A percentile compares a stretch with the other conserved stretches of the same genome.
phyloP scores from a whole-genome alignment of 192 early-diverging fungal species.

The Umbelopsis isabellina region DNA sequence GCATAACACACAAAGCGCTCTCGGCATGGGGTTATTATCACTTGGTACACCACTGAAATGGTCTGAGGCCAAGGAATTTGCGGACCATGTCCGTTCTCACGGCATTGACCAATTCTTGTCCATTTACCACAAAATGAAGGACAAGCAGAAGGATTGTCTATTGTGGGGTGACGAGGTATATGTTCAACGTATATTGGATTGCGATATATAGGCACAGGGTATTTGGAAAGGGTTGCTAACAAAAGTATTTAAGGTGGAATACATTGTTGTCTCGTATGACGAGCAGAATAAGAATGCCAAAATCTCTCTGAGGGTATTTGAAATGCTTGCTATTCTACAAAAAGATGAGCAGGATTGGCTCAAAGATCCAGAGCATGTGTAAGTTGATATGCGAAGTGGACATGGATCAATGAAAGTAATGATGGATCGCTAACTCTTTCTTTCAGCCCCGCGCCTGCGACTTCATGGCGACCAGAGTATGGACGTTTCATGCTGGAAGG shows the following conservation, averaged over 20 bases:
- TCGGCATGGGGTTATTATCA: slow-evolving; percentile 89
- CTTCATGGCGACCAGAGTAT: slow-evolving; percentile 96
- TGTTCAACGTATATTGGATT: neutral
- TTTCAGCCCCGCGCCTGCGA: slow-evolving; percentile 39
- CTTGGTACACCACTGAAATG: slow-evolving; percentile 97
- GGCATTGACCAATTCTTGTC: slow-evolving; percentile 94
- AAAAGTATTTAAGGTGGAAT: slow-evolving; percentile 75
- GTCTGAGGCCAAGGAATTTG: slow-evolving; percentile 84
- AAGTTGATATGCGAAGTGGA: slow-evolving; percentile 16
- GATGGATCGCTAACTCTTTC: neutral
- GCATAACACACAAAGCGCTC: neutral
- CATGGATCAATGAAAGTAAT: neutral
- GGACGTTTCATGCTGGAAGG: slow-evolving; percentile 97
- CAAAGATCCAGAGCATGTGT: slow-evolving; percentile 50
- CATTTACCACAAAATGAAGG: slow-evolving; percentile 84
- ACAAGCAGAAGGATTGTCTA: slow-evolving; percentile 76
- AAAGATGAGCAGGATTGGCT: slow-evolving; percentile 68
- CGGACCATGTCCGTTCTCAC: slow-evolving; percentile 84
- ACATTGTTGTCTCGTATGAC: slow-evolving; percentile 86
- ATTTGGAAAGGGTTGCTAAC: too few relatives aligned
- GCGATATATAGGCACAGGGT: neutral
- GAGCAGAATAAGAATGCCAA: slow-evolving; percentile 69
- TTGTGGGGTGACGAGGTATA: slow-evolving; percentile 97
- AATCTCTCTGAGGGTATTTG: slow-evolving; percentile 80
- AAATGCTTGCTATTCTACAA: slow-evolving; percentile 74